These are phyloP conservation scores for Cryptococcus wingfieldii DNA, from an alignment of 1,284 basidiomycete species.

Conservation along the genomic window DNA sequence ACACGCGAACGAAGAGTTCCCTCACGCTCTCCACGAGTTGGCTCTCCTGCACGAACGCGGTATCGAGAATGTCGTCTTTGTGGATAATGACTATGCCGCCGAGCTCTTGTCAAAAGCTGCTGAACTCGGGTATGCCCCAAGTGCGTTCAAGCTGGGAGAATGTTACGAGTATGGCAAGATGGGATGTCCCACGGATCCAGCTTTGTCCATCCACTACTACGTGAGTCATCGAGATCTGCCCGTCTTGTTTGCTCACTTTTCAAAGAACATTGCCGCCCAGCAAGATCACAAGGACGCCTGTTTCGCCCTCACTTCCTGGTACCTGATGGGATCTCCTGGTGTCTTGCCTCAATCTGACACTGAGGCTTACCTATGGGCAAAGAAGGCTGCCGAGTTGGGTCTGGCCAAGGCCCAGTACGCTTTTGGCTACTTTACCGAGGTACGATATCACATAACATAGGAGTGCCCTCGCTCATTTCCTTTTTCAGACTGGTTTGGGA, in stretches of 20 bases:
- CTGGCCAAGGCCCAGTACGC: slow-evolving; percentile 94
- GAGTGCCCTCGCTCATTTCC: neutral
- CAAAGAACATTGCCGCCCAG: slow-evolving; percentile 92
- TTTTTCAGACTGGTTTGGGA: slow-evolving; percentile 68
- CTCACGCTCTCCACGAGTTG: slow-evolving; percentile 92
- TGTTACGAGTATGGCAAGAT: slow-evolving; percentile 99
- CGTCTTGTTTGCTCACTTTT: neutral
- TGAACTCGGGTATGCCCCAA: slow-evolving; percentile 93
- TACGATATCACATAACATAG: slow-evolving; percentile 24
- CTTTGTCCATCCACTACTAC: slow-evolving; percentile 97
- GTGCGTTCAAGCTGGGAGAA: slow-evolving; percentile 91
- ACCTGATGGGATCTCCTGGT: slow-evolving; percentile 94
- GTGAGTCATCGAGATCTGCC: slow-evolving; percentile 54
- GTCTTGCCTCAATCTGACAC: slow-evolving; percentile 95
- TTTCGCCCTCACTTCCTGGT: slow-evolving; percentile 98
- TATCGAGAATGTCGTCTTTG: slow-evolving; percentile 93
- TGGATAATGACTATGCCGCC: slow-evolving; percentile 90
- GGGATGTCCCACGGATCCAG: slow-evolving; percentile 96
- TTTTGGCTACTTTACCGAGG: slow-evolving; percentile 92
- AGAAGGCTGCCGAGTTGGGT: slow-evolving; percentile 88
- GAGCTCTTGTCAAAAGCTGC: slow-evolving; percentile 92
- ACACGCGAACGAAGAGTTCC: slow-evolving; percentile 88
- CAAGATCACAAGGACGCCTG: slow-evolving; percentile 95
- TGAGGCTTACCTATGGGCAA: slow-evolving; percentile 95
- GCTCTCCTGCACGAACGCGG: slow-evolving; percentile 92